Evolutionary conservation across 1,284 basidiomycete species (phyloP).

Genomic region (Xanthoconium separans): DNA sequence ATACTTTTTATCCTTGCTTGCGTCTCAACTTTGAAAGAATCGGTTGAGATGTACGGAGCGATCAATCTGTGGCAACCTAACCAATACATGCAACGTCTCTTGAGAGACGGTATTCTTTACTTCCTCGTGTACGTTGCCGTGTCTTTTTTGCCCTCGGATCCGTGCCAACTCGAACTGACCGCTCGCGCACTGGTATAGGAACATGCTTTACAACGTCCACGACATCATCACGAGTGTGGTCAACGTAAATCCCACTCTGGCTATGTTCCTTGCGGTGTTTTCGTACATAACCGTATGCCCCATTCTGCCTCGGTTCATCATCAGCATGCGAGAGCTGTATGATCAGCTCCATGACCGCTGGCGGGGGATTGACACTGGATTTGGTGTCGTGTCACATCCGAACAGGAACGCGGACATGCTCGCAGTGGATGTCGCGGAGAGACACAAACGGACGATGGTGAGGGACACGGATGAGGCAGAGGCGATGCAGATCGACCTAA

Average conservation of each 20-base stretch:
- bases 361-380: constrained; percentile 5
- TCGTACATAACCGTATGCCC: background rate
- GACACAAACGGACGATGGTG: background rate
- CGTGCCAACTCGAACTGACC: too few species aligned
- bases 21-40: background rate
- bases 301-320: constrained; percentile 9
- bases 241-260: too few species aligned
- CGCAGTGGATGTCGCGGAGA: background rate
- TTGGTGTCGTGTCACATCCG: background rate
- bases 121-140: constrained; percentile 10
- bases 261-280: background rate
- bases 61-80: background rate
- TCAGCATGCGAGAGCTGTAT: constrained; percentile 13
- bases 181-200: too few species aligned
- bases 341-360: background rate
- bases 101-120: constrained; percentile 3
- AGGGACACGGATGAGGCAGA: background rate
- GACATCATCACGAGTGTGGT: background rate
- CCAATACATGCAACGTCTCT: background rate
- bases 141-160: too few species aligned
- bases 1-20: background rate
- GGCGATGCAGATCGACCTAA: background rate
- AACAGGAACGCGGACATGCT: background rate
- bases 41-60: background rate
- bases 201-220: background rate